Base-by-base conservation (phyloP, 2,329 filamentous ascomycete genomes). In the Neofusicoccum laricinum region DNA sequence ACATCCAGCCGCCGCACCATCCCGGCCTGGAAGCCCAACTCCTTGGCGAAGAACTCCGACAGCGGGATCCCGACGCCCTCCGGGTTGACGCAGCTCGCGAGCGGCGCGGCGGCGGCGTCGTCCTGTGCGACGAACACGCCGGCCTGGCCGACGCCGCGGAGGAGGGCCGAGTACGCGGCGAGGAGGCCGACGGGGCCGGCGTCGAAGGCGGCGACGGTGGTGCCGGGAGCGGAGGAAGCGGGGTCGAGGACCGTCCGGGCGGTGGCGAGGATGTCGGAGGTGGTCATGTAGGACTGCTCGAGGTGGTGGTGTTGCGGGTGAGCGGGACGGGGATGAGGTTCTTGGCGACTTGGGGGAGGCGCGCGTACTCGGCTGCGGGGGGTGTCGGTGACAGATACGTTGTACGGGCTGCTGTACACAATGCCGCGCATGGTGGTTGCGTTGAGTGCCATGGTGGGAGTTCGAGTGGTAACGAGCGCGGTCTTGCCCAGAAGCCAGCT, bases 111-210 rank as follows among this genome's bases (percentile, higher is more conserved):
- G 25, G 25, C 25, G 25, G 25, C 5, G 25, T 30, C 4, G 25
- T 30, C 25, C 25, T 30, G 25, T 4, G 25, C 25, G 25, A 30
- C 7, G 25, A 30, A 30, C 4, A 30, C 25, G 25, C 25, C 25
- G 25, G 7, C 25, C 25, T 30, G 25, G 25, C 25, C 25, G 25
- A 30, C 25, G 25, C 25, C 75, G 2, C 75, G 69, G 2, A 77
- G 63, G 3, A 73, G 48, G 0, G 75, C 75, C 1, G 73, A 73
- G 62, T 77, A 75, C 1, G 74, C 72, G 4, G 66, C 65, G 17
- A 76, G 70, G 0, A 77, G 68, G n/a, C 74, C 75, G n/a, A 77
- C 72, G 2, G 73, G 71, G 1, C 72, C 70, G 48, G 74, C 75
- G n/a, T 75, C 75, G 50, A 75, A 78, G n/a, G 77, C 68, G 0